Percentiles rank a stretch among this genome's conserved stretches.
Conservation (phyloP, 805 yeast species). For the Diddensiella santjacobensis region DNA sequence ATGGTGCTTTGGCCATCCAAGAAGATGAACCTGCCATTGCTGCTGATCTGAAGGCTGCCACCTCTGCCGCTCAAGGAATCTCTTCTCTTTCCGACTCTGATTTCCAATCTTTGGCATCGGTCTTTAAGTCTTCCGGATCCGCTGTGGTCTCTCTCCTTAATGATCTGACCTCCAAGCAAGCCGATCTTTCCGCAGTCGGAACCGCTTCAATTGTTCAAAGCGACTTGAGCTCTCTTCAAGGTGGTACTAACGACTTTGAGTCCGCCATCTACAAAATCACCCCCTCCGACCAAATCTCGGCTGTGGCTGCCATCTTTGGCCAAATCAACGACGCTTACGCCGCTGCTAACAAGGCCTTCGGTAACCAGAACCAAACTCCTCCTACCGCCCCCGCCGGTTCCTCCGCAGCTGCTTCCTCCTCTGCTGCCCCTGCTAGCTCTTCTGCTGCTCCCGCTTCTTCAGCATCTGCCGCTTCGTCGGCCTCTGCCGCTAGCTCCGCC, state of each 20-base stretch:
- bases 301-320: slow-evolving; percentile 17
- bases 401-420: slow-evolving; percentile 3
- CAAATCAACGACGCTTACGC: slow-evolving; percentile 10
- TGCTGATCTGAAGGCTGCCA: slow-evolving; percentile 17
- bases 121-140: slow-evolving; percentile 11
- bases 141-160: slow-evolving; percentile 22
- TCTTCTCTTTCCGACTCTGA: slow-evolving; percentile 15
- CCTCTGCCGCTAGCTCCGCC: slow-evolving; percentile 9
- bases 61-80: slow-evolving; percentile 15
- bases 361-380: slow-evolving; percentile 1
- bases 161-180: slow-evolving; percentile 24
- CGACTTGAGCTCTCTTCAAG: slow-evolving; percentile 23
- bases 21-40: slow-evolving; percentile 21
- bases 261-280: slow-evolving; percentile 18
- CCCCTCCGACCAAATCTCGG: slow-evolving; percentile 16
- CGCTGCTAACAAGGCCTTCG: slow-evolving; percentile 14
- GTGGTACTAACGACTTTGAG: slow-evolving; percentile 24
- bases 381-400: slow-evolving; percentile 8
- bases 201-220: slow-evolving; percentile 22
- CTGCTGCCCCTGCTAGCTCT: slow-evolving; percentile 16
- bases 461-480: slow-evolving; percentile 11
- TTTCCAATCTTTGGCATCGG: slow-evolving; percentile 10
- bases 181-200: slow-evolving; percentile 25
- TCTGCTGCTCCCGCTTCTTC: slow-evolving; percentile 20
- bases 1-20: slow-evolving; percentile 32